Evolutionary conservation across 305 asterid genomes (phyloP), one percentile per base, ranked within the genome.

Genomic region (Fraxinus platypoda): DNA sequence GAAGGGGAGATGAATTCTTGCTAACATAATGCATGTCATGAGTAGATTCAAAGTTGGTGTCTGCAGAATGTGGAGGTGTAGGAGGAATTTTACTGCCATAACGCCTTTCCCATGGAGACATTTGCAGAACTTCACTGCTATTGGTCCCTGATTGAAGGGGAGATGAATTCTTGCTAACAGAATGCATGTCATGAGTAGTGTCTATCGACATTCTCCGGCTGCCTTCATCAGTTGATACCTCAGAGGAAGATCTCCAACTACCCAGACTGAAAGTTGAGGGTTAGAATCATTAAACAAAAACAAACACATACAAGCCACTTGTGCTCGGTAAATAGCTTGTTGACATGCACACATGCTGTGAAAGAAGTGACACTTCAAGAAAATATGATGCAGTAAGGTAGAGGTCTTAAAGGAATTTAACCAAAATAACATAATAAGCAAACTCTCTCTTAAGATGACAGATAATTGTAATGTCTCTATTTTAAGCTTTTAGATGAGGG

Each of bases 71-170:
- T 71, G 38, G 43, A 71, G 43, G 75, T 71, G 43, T 13, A 30
- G 75, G 25, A 30, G 43, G 41, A 71, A 31, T 71, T 71, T 71
- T 71, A 71, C 75, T 71, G 26, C 75, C 75, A 31, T 71, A 31
- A 71, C 75, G 75, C 43, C 23, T 71, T 71, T 71, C 75, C 75
- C 43, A 71, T 71, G 75, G 43, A 30, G 75, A 71, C 75, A 21
- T 59, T 59, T 59, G 30, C 30, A 71, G 75, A 71, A 71, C 6
- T 71, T 30, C 75, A 71, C 21, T 31, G 75, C 75, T 71, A 30
- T 31, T 30, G 13, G 41, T 31, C 43, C 6, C 12, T 31, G 75
- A 71, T 71, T 31, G 75, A 31, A 31, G 43, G 25, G 25, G 23
- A 71, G 25, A 31, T 71, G 75, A 71, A 21, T 71, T 71, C 41